A percentile compares a stretch with the other conserved stretches of the same genome.
These are phyloP conservation scores for Acer negundo DNA, from an alignment of 345 rosid genomes.

Conservation along the genomic window DNA sequence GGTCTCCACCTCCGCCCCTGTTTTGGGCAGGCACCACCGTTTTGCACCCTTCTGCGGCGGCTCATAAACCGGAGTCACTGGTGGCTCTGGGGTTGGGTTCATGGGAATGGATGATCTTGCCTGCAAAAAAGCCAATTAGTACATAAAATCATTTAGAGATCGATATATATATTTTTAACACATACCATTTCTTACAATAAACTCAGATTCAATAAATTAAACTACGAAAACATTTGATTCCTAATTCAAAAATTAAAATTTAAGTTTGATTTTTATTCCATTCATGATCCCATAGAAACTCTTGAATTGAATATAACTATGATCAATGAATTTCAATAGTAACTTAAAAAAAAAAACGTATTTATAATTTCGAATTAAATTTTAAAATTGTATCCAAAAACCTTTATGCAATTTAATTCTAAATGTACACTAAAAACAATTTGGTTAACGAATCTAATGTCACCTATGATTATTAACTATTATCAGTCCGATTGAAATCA, in stretches of 20 bases:
- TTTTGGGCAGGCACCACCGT: slow-evolving; percentile 56
- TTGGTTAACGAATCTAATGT: background rate
- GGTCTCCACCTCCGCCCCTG: slow-evolving; percentile 47
- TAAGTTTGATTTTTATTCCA: too few relatives aligned
- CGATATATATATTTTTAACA: too few relatives aligned
- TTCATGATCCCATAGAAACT: too few relatives aligned
- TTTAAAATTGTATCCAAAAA: background rate
- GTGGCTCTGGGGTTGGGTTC: slow-evolving; percentile 35
- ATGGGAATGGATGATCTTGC: slow-evolving; percentile 48
- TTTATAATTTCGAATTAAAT: too few relatives aligned
- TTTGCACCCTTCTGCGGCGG: slow-evolving; percentile 17
- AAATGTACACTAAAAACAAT: background rate
- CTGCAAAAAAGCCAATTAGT: slow-evolving; percentile 36
- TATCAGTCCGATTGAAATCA: slow-evolving; percentile 34
- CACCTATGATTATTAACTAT: slow-evolving; percentile 20
- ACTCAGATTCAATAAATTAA: too few relatives aligned
- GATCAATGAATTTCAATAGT: too few relatives aligned
- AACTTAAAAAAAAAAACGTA: too few relatives aligned
- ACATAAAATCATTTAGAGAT: slow-evolving; percentile 9
- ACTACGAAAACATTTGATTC: too few relatives aligned
- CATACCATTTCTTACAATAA: background rate
- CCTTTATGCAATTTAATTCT: background rate
- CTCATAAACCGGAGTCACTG: background rate
- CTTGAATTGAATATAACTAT: too few relatives aligned
- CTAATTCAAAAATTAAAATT: too few relatives aligned